A percentile compares a stretch with the other conserved stretches of the same genome.
These are phyloP conservation scores for Blastocystis sp. DNA, from an alignment of 352 stramenopile genomes.

Conservation along the genomic window DNA sequence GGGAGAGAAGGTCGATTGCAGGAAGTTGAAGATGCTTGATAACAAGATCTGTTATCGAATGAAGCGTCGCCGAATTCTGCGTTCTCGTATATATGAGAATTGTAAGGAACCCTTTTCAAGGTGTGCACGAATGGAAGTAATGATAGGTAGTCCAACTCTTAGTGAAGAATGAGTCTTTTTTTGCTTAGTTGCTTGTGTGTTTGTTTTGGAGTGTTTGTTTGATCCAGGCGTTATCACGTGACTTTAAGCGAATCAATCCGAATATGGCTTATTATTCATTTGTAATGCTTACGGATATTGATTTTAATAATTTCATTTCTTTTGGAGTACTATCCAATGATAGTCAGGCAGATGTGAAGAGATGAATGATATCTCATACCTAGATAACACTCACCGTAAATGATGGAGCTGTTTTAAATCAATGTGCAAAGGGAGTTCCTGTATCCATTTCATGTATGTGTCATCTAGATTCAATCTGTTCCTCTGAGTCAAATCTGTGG, in stretches of 20 bases:
- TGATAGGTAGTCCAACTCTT: too few relatives aligned
- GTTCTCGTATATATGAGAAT: not conserved
- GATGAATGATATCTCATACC: not conserved
- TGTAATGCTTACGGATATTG: conserved; percentile 16
- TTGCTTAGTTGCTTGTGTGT: too few relatives aligned
- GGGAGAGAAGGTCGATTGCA: not conserved
- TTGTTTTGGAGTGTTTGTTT: not conserved
- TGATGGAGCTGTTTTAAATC: conserved; percentile 28
- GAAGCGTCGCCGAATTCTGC: not conserved
- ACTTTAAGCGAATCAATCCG: not conserved
- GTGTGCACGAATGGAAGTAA: too few relatives aligned
- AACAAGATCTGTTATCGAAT: not conserved
- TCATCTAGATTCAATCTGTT: conserved; percentile 20
- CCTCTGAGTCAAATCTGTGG: conserved; percentile 32
- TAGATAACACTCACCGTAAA: conserved; percentile 66
- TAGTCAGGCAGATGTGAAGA: conserved; percentile 11
- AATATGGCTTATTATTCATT: not conserved
- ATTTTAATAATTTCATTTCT: conserved; percentile 49
- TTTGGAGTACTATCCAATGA: conserved; percentile 25
- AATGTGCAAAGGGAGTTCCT: conserved; percentile 12
- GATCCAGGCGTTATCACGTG: not conserved
- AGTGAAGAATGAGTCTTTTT: too few relatives aligned
- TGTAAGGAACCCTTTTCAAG: too few relatives aligned
- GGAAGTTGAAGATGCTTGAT: not conserved
- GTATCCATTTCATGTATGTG: not conserved